A percentile compares a stretch with the other conserved stretches of the same genome.
Evolutionary conservation across 768 basidiomycete species (phyloP).

Genomic region (Ephemerocybe angulata): DNA sequence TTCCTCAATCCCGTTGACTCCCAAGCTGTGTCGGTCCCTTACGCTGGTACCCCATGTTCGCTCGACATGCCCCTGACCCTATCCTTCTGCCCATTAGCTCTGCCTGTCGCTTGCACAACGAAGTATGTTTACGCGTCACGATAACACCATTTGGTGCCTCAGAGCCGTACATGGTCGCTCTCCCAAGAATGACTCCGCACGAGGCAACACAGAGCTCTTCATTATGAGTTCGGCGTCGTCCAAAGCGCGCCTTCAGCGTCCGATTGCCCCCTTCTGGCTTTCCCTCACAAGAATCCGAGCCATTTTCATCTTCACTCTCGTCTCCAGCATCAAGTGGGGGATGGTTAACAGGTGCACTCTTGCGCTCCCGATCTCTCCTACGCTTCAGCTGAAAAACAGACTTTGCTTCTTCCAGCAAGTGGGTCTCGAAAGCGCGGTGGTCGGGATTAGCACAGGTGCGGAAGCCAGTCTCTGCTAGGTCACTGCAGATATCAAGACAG

Average conservation of each 20-base stretch:
- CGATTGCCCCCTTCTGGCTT: constrained; percentile 23
- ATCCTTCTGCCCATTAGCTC: no score
- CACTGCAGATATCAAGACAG: background rate
- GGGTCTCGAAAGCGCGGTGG: background rate
- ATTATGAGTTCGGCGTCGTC: no score
- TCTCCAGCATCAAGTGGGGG: constrained; percentile 5
- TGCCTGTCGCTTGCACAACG: no score
- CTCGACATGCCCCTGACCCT: no score
- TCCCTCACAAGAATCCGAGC: constrained; percentile 16
- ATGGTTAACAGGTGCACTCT: background rate
- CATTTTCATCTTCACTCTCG: constrained; percentile 16
- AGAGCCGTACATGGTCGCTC: background rate
- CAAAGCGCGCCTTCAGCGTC: constrained; percentile 23
- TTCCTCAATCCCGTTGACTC: no score
- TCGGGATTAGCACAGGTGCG: background rate
- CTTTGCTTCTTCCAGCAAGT: background rate
- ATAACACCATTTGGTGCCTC: background rate
- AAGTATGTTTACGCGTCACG: no score
- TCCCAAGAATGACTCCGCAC: background rate
- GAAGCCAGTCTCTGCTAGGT: background rate
- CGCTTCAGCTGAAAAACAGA: background rate
- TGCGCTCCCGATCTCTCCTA: background rate
- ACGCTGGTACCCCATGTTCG: no score
- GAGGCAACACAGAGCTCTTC: no score
- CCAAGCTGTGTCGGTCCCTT: no score